Percentiles rank a stretch among this genome's conserved stretches.
Conservation (phyloP, 768 basidiomycete species). For the Paxillus ammoniavirescens region DNA sequence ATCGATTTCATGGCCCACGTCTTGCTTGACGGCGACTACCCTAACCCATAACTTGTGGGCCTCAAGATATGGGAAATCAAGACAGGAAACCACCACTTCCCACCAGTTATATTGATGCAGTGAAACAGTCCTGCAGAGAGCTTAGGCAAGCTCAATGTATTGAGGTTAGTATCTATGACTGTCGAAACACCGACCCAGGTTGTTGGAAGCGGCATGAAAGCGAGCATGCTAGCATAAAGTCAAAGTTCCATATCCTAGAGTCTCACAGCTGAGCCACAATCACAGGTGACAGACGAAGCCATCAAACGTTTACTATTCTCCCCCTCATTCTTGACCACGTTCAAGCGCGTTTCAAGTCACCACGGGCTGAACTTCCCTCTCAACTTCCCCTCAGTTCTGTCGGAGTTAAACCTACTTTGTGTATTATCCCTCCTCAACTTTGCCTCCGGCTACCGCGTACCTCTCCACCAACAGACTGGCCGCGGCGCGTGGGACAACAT, state of each 20-base stretch:
- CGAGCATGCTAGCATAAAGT: too few species aligned
- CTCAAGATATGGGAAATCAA: slow-evolving; percentile 11
- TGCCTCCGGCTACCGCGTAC: slow-evolving; percentile 74
- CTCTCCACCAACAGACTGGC: slow-evolving; percentile 68
- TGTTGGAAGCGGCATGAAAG: too few species aligned
- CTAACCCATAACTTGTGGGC: too few species aligned
- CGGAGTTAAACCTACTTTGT: slow-evolving; percentile 82
- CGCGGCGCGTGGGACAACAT: slow-evolving; percentile 86
- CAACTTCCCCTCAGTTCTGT: slow-evolving; percentile 66
- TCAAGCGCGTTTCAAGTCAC: slow-evolving; percentile 54
- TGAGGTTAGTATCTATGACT: slow-evolving; percentile 39
- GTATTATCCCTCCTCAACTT: slow-evolving; percentile 81
- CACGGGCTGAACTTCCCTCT: slow-evolving; percentile 81
- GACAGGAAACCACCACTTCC: slow-evolving; percentile 40
- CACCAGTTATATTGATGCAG: slow-evolving; percentile 46
- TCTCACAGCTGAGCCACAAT: neutral
- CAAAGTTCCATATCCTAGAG: too few species aligned
- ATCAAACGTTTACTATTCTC: slow-evolving; percentile 66
- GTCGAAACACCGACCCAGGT: neutral
- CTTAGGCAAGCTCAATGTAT: slow-evolving; percentile 50
- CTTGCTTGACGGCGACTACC: too few species aligned
- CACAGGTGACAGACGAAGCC: slow-evolving; percentile 54
- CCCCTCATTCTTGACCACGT: slow-evolving; percentile 59
- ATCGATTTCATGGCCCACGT: too few species aligned
- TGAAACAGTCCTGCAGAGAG: slow-evolving; percentile 51